Evolutionary conservation across 768 basidiomycete genomes (phyloP), one percentile per base, ranked within the genome.

Genomic region (Termitomyces sp.): DNA sequence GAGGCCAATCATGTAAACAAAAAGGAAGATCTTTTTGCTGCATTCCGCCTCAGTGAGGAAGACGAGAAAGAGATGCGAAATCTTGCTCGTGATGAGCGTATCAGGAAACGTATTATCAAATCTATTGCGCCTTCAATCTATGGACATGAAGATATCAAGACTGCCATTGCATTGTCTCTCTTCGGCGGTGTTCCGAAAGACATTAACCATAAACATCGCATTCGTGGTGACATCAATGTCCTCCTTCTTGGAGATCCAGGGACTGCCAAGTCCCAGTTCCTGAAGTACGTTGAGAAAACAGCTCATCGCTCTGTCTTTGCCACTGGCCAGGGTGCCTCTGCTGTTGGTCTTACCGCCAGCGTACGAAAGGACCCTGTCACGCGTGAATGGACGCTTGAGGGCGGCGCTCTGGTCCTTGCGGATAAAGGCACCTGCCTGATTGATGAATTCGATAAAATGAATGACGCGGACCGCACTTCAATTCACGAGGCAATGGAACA

Each of bases 401-500:
- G 97, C 15, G 97, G 97, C 9, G 97, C 97, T 2, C 80, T 99
- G 11, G 97, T 99, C n/a, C 80, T 99, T 20, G 97, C 97, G 2
- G 97, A 99, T 75, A 97, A 96, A 74, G 97, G 97, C 13, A 93
- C 90, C 30, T 98, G 97, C 69, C 78, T 98, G 39, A 99, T 99
- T 65, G 97, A 99, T 75, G 97, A 98, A 72, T 98, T 99, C 71
- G 97, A 99, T 78, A 99, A 99, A 80, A 99, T 99, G 97, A 98
- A 98, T 74, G 97, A 98, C 67, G 83, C 93, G 16, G 96, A 99
- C 71, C 82, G 96, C 66, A 98, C 95, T 16, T 97, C 95, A 4
- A 98, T 99, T 67, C 97, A 98, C 78, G 97, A 99, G 72, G 97
- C 97, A 1, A 99, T 99, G 97, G 97, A 99, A 70, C 97, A 99